phyloP scores from a whole-genome alignment of 2,329 filamentous ascomycete genomes.

The Aspergillus brunneoviolaceus region DNA sequence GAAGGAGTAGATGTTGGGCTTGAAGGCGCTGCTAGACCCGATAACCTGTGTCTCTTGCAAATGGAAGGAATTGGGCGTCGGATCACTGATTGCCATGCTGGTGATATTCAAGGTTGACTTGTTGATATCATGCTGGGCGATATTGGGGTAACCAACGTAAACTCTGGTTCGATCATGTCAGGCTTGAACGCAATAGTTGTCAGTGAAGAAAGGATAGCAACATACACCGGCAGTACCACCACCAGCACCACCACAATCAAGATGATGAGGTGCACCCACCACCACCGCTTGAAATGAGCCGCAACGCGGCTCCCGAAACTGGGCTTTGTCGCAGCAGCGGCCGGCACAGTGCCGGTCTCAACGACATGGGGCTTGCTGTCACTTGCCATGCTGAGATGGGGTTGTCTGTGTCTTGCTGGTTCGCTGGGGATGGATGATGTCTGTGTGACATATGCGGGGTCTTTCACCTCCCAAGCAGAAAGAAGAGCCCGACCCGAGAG shows the following conservation, averaged over 20 bases:
- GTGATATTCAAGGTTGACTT: slow-evolving; percentile 52
- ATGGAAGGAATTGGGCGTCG: slow-evolving; percentile 49
- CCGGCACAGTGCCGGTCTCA: slow-evolving; percentile 16
- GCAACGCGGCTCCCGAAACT: slow-evolving; percentile 28
- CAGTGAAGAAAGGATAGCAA: slow-evolving; percentile 10
- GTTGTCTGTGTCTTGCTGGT: neutral
- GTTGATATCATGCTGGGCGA: slow-evolving; percentile 56
- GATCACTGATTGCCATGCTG: slow-evolving; percentile 52
- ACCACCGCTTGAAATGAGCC: slow-evolving; percentile 47
- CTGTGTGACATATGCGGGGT: slow-evolving; percentile 5
- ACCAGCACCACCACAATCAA: slow-evolving; percentile 54
- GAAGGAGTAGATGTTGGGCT: slow-evolving; percentile 57
- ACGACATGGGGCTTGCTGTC: slow-evolving; percentile 25
- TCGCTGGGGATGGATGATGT: neutral
- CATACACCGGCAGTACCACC: slow-evolving; percentile 58
- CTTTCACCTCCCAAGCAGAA: neutral
- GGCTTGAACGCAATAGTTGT: neutral
- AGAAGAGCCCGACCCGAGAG: neutral
- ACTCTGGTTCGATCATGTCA: slow-evolving; percentile 39
- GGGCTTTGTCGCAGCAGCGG: slow-evolving; percentile 16
- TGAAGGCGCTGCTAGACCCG: slow-evolving; percentile 50
- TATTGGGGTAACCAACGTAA: slow-evolving; percentile 59
- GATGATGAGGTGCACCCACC: slow-evolving; percentile 56
- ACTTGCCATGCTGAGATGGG: slow-evolving; percentile 9
- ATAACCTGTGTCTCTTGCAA: slow-evolving; percentile 52